Conservation (phyloP, 345 rosid genomes). For the Hirschfeldia incana region DNA sequence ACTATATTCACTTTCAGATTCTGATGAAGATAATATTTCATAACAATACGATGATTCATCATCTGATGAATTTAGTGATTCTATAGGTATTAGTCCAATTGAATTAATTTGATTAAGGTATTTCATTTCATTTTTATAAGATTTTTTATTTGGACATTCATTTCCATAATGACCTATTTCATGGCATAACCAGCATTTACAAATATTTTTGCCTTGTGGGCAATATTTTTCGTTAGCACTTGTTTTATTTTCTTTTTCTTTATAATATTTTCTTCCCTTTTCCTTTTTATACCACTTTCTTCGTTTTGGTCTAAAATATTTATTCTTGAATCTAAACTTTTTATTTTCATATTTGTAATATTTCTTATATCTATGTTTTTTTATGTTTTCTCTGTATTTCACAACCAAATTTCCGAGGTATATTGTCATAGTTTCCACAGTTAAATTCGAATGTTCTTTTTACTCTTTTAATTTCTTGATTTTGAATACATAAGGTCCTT, state of each 20-base stretch:
- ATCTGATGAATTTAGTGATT: background rate
- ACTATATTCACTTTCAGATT: background rate
- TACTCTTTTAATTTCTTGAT: background rate
- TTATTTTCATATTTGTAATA: background rate
- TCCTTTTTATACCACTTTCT: background rate
- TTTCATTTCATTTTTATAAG: background rate
- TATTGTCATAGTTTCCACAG: background rate
- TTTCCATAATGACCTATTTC: background rate
- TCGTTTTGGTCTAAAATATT: background rate
- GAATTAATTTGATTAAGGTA: background rate
- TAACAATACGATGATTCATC: background rate
- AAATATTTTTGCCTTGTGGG: background rate
- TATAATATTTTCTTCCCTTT: background rate
- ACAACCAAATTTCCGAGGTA: background rate
- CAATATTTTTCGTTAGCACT: background rate
- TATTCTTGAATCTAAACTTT: background rate
- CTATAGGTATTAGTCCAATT: background rate
- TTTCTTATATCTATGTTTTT: background rate
- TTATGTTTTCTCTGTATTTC: background rate
- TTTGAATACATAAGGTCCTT: background rate
- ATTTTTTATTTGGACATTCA: background rate
- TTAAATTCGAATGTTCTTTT: background rate
- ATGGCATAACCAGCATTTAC: background rate
- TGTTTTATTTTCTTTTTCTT: background rate
- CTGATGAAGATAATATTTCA: background rate